Base-by-base conservation (phyloP, 768 basidiomycete genomes). In the Naganishia onofrii region DNA sequence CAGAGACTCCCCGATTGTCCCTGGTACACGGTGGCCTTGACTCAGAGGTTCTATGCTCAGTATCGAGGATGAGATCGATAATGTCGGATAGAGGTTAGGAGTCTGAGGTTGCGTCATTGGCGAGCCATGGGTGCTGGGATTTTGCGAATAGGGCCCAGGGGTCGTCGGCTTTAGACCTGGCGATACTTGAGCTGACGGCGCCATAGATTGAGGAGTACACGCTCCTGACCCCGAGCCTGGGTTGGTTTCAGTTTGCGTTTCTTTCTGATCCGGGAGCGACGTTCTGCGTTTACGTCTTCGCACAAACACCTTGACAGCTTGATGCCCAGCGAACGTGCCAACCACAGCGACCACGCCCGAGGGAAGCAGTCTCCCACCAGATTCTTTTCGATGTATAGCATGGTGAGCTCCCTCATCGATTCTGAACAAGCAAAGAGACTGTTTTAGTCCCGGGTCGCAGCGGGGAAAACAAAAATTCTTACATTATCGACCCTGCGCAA, bases 321-420 rank as follows among this genome's bases (percentile, higher is more conserved):
- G 95, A 6, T 93, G 93, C 1, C 90, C 89, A 0, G 94, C 95
- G 78, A 98, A 99, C 0, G 86, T 86, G 21, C 95, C 96, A 56
- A 89, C 86, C 64, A 97, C 88, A 15, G 88, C 88, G 23, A 92
- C 77, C 3, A 99, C 94, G 21, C 96, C 96, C 12, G 87, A 94
- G 0, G 96, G 88, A n/a, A 99, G 86, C 10, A 98, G 82, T 8
- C 94, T 85, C 8, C 94, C 94, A 17, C 94, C 95, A 4, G 91
- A 92, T 42, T 83, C 83, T 32, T 89, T 86, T 64, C 88, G 87
- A 13, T 89, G 88, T 67, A 98, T 85, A 42, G 96, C 93, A 29
- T 85, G 84, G 77, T 93, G 88, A 0, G 96, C 96, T 12, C 96
- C 95, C 21, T 86, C 80, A 79, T 96, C 93, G 73, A 98, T 89